A percentile compares a stretch with the other conserved stretches of the same genome.
These are phyloP conservation scores for Trichoderma virens DNA, from an alignment of 495 filamentous ascomycete genomes.

Conservation along the genomic window DNA sequence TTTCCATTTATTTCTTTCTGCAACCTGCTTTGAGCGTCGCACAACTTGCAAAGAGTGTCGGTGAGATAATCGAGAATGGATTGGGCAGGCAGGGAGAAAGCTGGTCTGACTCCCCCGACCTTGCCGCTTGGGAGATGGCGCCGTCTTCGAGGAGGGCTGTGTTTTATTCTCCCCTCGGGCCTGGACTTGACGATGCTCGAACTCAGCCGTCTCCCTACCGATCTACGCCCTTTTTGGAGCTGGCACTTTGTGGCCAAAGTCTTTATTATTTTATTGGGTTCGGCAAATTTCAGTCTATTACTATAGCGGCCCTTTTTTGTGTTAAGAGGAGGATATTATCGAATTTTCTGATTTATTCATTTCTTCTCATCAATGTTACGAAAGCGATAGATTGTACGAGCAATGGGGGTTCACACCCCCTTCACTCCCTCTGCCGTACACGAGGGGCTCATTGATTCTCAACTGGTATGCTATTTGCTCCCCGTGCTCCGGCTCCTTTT, in stretches of 20 bases:
- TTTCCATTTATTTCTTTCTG: background rate
- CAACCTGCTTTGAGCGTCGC: background rate
- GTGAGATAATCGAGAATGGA: background rate
- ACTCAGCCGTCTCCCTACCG: background rate
- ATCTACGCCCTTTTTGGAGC: background rate
- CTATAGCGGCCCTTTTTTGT: background rate
- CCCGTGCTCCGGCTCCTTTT: background rate
- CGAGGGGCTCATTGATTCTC: background rate
- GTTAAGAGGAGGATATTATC: background rate
- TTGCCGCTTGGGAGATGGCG: constrained; percentile 1
- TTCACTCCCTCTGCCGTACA: constrained; percentile 8
- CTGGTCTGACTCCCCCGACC: background rate
- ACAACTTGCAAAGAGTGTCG: background rate
- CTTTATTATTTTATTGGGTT: background rate
- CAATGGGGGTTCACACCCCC: constrained; percentile 7
- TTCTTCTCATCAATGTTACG: background rate
- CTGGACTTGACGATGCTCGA: background rate
- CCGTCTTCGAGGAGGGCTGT: background rate
- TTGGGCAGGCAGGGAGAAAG: background rate
- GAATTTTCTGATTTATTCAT: background rate
- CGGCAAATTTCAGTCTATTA: background rate
- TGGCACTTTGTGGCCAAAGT: background rate
- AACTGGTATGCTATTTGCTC: background rate
- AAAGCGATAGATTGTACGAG: constrained; percentile 6
- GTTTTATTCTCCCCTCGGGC: background rate